Conservation (phyloP, 208 protist species). For the Tritrichomonas musculus region DNA sequence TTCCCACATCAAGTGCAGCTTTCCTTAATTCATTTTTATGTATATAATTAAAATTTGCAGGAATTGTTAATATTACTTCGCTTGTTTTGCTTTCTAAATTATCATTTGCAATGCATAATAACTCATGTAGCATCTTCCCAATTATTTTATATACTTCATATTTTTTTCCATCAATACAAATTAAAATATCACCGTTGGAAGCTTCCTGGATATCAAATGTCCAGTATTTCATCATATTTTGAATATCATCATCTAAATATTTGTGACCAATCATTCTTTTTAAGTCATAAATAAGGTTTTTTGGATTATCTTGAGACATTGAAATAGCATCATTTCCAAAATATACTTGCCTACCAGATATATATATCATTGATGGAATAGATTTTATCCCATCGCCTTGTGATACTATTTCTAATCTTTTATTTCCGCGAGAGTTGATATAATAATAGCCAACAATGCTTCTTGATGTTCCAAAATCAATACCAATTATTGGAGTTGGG, state of each 20-base stretch:
- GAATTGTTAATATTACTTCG: slow-evolving; percentile 67
- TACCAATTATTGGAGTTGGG: slow-evolving; percentile 59
- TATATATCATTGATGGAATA: slow-evolving; percentile 94
- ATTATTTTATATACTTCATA: slow-evolving; percentile 73
- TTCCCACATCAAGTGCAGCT: slow-evolving; percentile 84
- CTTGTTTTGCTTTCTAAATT: slow-evolving; percentile 74
- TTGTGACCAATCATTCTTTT: slow-evolving; percentile 78
- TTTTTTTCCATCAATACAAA: slow-evolving; percentile 64
- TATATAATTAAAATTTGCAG: slow-evolving; percentile 94
- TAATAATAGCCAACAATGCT: slow-evolving; percentile 68
- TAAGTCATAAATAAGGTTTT: slow-evolving; percentile 78
- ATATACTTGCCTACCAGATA: slow-evolving; percentile 65
- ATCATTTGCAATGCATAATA: slow-evolving; percentile 67
- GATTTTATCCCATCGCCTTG: too few relatives aligned
- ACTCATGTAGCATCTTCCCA: slow-evolving; percentile 78
- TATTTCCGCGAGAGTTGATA: slow-evolving; percentile 90
- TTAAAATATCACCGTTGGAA: slow-evolving; percentile 69
- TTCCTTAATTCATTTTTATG: slow-evolving; percentile 93
- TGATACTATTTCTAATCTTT: too few relatives aligned
- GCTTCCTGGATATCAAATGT: slow-evolving; percentile 78
- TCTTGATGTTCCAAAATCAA: slow-evolving; percentile 61
- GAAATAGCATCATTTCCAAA: slow-evolving; percentile 80
- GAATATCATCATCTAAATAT: slow-evolving; percentile 69
- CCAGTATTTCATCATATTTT: slow-evolving; percentile 82
- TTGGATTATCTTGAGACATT: slow-evolving; percentile 63